Evolutionary conservation across 257 asterid genomes (phyloP), one percentile per base, ranked within the genome.

Genomic region (Nicotiana tomentosiformis): DNA sequence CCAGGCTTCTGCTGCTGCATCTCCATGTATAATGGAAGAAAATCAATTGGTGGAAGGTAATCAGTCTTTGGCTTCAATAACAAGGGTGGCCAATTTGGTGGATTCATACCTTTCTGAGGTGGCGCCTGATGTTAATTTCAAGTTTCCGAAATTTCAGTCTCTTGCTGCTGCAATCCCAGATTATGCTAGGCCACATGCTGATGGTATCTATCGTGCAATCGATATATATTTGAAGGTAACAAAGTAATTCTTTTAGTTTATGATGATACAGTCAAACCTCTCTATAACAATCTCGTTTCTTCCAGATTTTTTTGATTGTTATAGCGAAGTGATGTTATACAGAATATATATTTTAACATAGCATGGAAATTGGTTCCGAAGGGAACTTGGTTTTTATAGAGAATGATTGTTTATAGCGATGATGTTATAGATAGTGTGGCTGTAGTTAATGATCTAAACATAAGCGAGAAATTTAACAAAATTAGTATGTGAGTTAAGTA

Each of bases 41-140:
- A 84, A 46, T 26, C 93, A 88, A 66, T 12, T 87, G 26, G 66
- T 77, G 10, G 94, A 90, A 56, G 90, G 88, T 11, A 55, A 56
- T 2, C 88, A 82, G n/a, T 83, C 91, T 0, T 64, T 94, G 86
- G 84, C 91, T 2, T 88, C 96, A 1, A 80, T 94, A n/a, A 93
- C 98, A 7, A 90, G 87, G 90, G 99, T 94, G 83, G 97, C 97
- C 1, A 93, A 92, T 77, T 82, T 96, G 18, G 97, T 96, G 3
- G 99, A 96, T 82, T 85, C 94, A 1, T 93, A 94, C 80, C 97
- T 96, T 77, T 95, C 98, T 66, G 99, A 96, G 20, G 97, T 96
- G 23, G 98, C 98, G 0, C 90, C 95, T 0, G 98, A 96, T 72
- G 93, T 87, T 23, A 92, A 96, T 76, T 84, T 94, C 15, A 94